phyloP scores from a whole-genome alignment of 2,329 filamentous ascomycete genomes.

The Fusarium sororula region DNA sequence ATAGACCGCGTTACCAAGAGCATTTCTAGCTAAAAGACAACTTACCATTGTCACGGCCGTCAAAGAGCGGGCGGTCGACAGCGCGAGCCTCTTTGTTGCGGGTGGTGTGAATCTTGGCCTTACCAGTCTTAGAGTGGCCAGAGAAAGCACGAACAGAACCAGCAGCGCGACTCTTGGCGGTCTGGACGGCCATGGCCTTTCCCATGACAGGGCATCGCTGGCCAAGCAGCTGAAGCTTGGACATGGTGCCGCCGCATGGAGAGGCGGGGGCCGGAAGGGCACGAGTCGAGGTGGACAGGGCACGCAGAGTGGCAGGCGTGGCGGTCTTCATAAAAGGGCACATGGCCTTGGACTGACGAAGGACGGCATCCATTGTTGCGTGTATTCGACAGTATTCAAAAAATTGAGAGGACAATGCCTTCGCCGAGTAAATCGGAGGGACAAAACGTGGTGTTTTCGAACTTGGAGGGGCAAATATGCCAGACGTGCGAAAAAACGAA shows the following conservation, averaged over 20 bases:
- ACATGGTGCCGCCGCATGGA: slow-evolving; percentile 91
- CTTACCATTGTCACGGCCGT: slow-evolving; percentile 61
- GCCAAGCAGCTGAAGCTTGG: slow-evolving; percentile 92
- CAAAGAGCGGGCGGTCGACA: slow-evolving; percentile 68
- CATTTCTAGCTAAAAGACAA: neutral
- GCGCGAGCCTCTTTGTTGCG: slow-evolving; percentile 79
- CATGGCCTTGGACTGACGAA: slow-evolving; percentile 95
- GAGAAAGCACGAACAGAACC: slow-evolving; percentile 62
- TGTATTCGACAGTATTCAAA: slow-evolving; percentile 29
- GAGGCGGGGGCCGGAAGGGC: slow-evolving; percentile 53
- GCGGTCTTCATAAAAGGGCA: slow-evolving; percentile 98
- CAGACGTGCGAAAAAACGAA: slow-evolving; percentile 20
- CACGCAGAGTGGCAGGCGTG: slow-evolving; percentile 88
- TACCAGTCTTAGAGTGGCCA: slow-evolving; percentile 62
- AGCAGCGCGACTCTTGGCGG: slow-evolving; percentile 62
- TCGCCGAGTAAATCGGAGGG: slow-evolving; percentile 24
- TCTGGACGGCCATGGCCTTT: slow-evolving; percentile 92
- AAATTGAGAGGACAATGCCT: slow-evolving; percentile 9
- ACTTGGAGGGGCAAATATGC: slow-evolving; percentile 29
- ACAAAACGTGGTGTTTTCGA: slow-evolving; percentile 17
- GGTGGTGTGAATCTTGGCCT: slow-evolving; percentile 84
- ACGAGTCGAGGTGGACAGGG: slow-evolving; percentile 79
- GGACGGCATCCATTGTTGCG: slow-evolving; percentile 83
- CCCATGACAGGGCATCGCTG: slow-evolving; percentile 98
- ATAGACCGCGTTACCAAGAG: neutral